Evolutionary conservation across 176 grass and related monocot species (phyloP).

Genomic region (Paspalum notatum): DNA sequence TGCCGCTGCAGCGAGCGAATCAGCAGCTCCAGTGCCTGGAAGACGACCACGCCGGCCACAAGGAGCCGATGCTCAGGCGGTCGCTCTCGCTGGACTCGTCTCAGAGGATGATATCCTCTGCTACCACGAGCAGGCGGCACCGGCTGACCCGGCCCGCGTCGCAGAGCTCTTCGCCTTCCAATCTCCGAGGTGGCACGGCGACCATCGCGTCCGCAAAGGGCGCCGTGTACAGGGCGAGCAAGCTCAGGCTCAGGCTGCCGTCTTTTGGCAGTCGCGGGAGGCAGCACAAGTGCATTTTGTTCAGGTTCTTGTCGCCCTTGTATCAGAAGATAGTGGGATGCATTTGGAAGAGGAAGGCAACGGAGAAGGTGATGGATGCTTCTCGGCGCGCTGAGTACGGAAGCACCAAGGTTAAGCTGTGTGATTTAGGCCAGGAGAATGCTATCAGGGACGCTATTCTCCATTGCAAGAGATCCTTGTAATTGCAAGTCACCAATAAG

Average conservation of each 20-base stretch:
- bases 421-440: conserved; percentile 31
- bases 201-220: background rate
- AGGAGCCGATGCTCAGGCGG: background rate
- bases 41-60: background rate
- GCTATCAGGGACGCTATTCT: conserved; percentile 51
- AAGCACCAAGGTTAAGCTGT: conserved; percentile 8
- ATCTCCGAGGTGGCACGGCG: background rate
- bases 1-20: conserved; percentile 36
- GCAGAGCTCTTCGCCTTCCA: conserved; percentile 16
- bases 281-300: conserved; percentile 30
- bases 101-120: conserved; percentile 21
- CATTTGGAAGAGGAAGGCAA: background rate
- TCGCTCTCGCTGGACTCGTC: conserved; percentile 37
- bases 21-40: background rate
- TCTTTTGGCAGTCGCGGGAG: conserved; percentile 19
- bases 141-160: background rate
- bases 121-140: conserved; percentile 23
- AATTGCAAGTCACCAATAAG: background rate
- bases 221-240: background rate
- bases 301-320: conserved; percentile 42
- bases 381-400: background rate
- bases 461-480: conserved; percentile 47
- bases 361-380: background rate
- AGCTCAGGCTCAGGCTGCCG: conserved; percentile 14
- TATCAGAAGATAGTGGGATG: conserved; percentile 23